phyloP scores from a whole-genome alignment of 1,139 yeast genomes.

The Zygotorulaspora mrakii region DNA sequence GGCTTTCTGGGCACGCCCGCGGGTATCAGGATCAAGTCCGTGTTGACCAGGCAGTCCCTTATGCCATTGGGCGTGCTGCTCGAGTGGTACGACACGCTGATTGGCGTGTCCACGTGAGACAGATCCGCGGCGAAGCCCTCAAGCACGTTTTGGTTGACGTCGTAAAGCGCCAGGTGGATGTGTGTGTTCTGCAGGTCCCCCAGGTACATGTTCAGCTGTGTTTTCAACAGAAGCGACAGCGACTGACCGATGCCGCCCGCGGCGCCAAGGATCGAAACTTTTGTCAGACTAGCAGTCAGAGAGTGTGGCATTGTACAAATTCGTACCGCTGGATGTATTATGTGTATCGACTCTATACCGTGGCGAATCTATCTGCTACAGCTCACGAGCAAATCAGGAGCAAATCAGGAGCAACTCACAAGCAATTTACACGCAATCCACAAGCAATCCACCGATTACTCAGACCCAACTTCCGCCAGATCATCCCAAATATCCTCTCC shows the following conservation, averaged over 20 bases:
- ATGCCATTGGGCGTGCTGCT: slow-evolving; percentile 58
- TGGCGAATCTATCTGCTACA: no score
- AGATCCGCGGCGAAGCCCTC: slow-evolving; percentile 94
- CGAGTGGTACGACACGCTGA: slow-evolving; percentile 63
- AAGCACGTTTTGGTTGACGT: slow-evolving; percentile 52
- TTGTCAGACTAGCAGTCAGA: slow-evolving; percentile 27
- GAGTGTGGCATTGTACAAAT: slow-evolving; percentile 28
- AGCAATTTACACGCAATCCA: no score
- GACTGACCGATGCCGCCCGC: slow-evolving; percentile 96
- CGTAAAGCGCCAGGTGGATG: slow-evolving; percentile 60
- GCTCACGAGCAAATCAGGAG: no score
- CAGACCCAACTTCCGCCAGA: no score
- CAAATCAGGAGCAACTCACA: no score
- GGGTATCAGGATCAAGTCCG: slow-evolving; percentile 82
- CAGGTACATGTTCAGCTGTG: slow-evolving; percentile 44
- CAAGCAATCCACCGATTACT: no score
- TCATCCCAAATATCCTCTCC: no score
- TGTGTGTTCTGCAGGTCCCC: slow-evolving; percentile 15
- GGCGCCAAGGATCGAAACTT: slow-evolving; percentile 74
- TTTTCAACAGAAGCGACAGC: slow-evolving; percentile 73
- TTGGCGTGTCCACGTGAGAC: slow-evolving; percentile 81
- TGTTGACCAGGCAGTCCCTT: slow-evolving; percentile 56
- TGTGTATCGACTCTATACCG: no score
- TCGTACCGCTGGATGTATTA: background rate
- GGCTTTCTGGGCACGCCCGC: slow-evolving; percentile 98